Evolutionary conservation across 345 rosid genomes (phyloP).

Genomic region (Aquilaria sinensis): DNA sequence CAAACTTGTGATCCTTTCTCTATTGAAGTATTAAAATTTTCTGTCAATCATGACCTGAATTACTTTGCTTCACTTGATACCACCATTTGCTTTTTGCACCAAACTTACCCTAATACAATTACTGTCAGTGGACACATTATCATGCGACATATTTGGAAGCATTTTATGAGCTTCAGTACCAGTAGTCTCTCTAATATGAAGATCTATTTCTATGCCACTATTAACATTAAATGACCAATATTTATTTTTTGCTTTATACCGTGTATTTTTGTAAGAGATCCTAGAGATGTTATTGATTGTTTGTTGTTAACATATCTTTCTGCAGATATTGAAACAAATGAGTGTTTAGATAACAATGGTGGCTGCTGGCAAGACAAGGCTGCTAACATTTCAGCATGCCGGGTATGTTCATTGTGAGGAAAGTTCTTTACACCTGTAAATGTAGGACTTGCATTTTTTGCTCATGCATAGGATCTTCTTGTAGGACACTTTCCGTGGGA

Average conservation of each 20-base stretch:
- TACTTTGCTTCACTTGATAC: no score
- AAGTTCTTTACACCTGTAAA: not conserved
- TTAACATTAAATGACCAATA: not conserved
- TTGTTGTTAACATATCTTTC: not conserved
- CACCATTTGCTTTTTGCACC: no score
- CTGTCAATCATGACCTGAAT: no score
- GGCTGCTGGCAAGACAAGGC: conserved; percentile 92
- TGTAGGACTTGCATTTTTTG: not conserved
- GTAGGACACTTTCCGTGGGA: conserved; percentile 93
- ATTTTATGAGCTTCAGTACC: no score
- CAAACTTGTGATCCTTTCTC: not conserved
- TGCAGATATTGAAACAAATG: conserved; percentile 86
- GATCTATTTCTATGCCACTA: not conserved
- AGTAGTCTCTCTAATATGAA: no score
- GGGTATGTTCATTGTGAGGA: conserved; percentile 33
- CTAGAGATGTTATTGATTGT: conserved; percentile 3
- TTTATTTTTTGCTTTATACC: not conserved
- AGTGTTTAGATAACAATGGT: conserved; percentile 83
- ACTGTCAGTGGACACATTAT: no score
- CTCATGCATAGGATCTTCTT: conserved; percentile 5
- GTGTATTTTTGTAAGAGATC: not conserved
- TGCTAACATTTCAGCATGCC: conserved; percentile 83
- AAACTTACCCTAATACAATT: no score
- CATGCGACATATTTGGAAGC: no score
- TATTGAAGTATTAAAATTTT: no score